Evolutionary conservation across 139 green algal genomes (phyloP), one percentile per base, ranked within the genome.

Genomic region (Dunaliella sp.): DNA sequence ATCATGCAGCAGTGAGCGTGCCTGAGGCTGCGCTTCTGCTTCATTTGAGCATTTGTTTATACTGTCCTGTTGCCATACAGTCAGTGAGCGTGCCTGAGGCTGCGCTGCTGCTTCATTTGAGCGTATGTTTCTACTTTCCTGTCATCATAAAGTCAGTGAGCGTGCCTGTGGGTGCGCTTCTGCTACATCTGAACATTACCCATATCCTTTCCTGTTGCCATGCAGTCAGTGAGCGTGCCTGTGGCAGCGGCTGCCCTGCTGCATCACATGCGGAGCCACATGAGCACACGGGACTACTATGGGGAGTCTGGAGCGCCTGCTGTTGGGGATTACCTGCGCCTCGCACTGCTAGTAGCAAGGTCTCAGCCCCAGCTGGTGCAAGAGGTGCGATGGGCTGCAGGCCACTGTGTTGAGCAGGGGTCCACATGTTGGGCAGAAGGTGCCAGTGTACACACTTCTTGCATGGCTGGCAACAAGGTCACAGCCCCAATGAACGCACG

Each of bases 231-330:
- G 34, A 59, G 48, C 1, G 59, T 85, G 36, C 85, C 85, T 48
- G 85, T 83, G 34, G 85, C 85, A 22, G 80, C n/a, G 24, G 48
- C 83, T 48, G 85, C 36, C 1, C 33, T 88, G 35, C 77, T 88
- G 57, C 79, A 84, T 48, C 33, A 75, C 38, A 38, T 77, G 30
- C 28, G 38, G 1, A 25, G 35, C n/a, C 38, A 77, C 38, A n/a
- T 84, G 35, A 37, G 28, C 12, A 75, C 31, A 12, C 38, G 38
- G 7, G 85, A 88, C 16, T 88, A 80, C 33, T 88, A 85, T 58
- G 36, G 37, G n/a, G 77, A 83, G 38, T 33, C 77, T 1, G 78
- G 65, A 1, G 79, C 85, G 57, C 78, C 85, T n/a, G 57, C 79
- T 0, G 36, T 35, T 7, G 83, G 35, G 1, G 31, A 36, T 22